These are phyloP conservation scores for Hypoxylon cercidicola DNA, from an alignment of 495 filamentous ascomycete genomes.

Conservation along the genomic window DNA sequence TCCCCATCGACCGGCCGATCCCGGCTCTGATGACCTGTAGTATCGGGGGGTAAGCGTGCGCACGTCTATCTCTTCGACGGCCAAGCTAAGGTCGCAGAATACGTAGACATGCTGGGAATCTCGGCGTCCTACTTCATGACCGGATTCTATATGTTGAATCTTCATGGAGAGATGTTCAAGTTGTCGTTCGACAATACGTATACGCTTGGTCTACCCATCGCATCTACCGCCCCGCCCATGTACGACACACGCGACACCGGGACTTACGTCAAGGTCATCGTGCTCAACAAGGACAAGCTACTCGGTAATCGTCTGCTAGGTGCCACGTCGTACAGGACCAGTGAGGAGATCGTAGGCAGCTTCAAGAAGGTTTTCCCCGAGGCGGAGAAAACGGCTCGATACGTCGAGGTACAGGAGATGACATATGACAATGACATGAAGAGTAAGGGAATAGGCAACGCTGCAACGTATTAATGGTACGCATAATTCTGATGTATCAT, in stretches of 20 bases:
- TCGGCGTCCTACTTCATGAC: conserved; percentile 66
- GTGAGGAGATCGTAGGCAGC: conserved; percentile 54
- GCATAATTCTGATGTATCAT: no score
- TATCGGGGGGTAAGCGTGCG: conserved; percentile 57
- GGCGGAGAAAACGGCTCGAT: conserved; percentile 58
- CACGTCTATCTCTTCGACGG: conserved; percentile 65
- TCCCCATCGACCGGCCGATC: no score
- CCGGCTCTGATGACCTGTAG: conserved; percentile 18
- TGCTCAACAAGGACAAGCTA: no score
- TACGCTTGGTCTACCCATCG: conserved; percentile 54
- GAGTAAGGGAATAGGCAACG: conserved; percentile 50
- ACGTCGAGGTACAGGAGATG: conserved; percentile 56
- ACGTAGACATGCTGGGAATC: conserved; percentile 60
- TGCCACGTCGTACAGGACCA: conserved; percentile 36
- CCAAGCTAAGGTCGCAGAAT: conserved; percentile 63
- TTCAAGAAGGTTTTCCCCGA: conserved; percentile 61
- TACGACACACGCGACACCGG: conserved; percentile 62
- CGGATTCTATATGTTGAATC: conserved; percentile 69
- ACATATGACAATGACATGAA: conserved; percentile 57
- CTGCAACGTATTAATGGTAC: no score
- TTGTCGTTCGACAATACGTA: conserved; percentile 43
- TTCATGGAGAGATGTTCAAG: conserved; percentile 45
- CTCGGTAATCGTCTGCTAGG: no score
- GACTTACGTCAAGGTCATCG: conserved; percentile 61
- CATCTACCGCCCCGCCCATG: conserved; percentile 36